Percentiles rank a stretch among this genome's conserved stretches.
These are phyloP conservation scores for Asterochloris erici DNA, from an alignment of 139 green algal genomes.

Conservation along the genomic window DNA sequence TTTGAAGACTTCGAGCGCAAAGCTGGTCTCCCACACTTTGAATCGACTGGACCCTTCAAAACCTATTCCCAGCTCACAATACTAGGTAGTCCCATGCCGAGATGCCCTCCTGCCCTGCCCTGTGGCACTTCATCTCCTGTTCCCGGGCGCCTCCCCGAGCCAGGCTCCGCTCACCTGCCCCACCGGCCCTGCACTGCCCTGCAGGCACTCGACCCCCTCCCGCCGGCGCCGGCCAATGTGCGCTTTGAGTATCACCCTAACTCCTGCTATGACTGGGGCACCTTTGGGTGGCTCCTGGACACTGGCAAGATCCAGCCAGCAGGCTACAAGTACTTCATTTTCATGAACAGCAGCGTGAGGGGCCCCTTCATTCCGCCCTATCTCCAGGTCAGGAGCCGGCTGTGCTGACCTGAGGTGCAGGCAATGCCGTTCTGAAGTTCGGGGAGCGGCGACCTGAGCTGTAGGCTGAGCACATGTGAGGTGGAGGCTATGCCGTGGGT, in stretches of 20 bases:
- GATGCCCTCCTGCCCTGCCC: too few relatives aligned
- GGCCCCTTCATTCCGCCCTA: constrained; percentile 51
- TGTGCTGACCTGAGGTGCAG: neutral
- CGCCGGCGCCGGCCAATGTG: constrained; percentile 9
- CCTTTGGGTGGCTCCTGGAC: constrained; percentile 38
- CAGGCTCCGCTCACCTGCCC: too few relatives aligned
- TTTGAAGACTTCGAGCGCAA: neutral
- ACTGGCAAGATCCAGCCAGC: constrained; percentile 17
- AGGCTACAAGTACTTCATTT: constrained; percentile 51
- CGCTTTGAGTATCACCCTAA: constrained; percentile 19
- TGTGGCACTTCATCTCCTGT: too few relatives aligned
- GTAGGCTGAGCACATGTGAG: too few relatives aligned
- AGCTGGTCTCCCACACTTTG: too few relatives aligned
- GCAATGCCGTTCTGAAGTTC: neutral
- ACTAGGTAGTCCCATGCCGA: too few relatives aligned
- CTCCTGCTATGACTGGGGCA: constrained; percentile 33
- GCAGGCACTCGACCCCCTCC: neutral
- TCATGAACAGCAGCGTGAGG: constrained; percentile 58
- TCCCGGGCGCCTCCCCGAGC: neutral
- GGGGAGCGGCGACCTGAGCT: neutral
- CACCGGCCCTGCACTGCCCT: too few relatives aligned
- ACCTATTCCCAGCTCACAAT: too few relatives aligned
- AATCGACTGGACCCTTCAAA: too few relatives aligned
- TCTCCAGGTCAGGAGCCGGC: neutral
- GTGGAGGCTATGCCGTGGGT: too few relatives aligned